Conservation (phyloP, 306 rosid genomes). For the Citrullus amarus region DNA sequence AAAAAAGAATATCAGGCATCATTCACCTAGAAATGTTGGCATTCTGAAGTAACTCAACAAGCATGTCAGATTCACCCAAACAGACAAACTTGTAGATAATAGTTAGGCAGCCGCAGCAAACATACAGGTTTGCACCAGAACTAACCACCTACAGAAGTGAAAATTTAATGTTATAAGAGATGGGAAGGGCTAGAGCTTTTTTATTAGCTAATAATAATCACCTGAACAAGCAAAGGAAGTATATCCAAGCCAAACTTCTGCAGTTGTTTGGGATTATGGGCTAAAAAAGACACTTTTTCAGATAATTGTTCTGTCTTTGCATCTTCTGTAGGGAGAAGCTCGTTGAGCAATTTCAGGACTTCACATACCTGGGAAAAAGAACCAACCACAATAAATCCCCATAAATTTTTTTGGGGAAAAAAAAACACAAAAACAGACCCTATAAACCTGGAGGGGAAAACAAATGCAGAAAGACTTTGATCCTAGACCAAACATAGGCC, state of each 20-base stretch:
- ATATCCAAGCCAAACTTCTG: slow-evolving; percentile 66
- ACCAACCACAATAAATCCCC: neutral
- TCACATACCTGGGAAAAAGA: slow-evolving; percentile 42
- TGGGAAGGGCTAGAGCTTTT: neutral
- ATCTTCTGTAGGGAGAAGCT: slow-evolving; percentile 73
- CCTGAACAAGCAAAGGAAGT: slow-evolving; percentile 85
- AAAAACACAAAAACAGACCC: neutral
- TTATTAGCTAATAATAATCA: slow-evolving; percentile 11
- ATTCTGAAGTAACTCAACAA: slow-evolving; percentile 59
- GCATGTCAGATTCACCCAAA: slow-evolving; percentile 67
- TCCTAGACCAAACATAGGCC: neutral
- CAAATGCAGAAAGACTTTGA: neutral
- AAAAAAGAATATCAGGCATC: slow-evolving; percentile 9
- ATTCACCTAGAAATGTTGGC: slow-evolving; percentile 78
- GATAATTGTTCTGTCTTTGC: slow-evolving; percentile 32
- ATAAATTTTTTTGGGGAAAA: neutral
- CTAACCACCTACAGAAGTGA: slow-evolving; percentile 51
- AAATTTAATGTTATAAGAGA: slow-evolving; percentile 15
- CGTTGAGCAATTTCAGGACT: slow-evolving; percentile 75
- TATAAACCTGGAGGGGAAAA: neutral
- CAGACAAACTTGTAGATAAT: slow-evolving; percentile 61
- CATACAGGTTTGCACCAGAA: slow-evolving; percentile 83
- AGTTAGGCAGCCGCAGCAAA: slow-evolving; percentile 76
- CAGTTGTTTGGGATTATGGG: slow-evolving; percentile 43
- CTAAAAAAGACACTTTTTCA: slow-evolving; percentile 55